phyloP scores from a whole-genome alignment of 441 rosid genomes.

The Aquilaria agallochum region DNA sequence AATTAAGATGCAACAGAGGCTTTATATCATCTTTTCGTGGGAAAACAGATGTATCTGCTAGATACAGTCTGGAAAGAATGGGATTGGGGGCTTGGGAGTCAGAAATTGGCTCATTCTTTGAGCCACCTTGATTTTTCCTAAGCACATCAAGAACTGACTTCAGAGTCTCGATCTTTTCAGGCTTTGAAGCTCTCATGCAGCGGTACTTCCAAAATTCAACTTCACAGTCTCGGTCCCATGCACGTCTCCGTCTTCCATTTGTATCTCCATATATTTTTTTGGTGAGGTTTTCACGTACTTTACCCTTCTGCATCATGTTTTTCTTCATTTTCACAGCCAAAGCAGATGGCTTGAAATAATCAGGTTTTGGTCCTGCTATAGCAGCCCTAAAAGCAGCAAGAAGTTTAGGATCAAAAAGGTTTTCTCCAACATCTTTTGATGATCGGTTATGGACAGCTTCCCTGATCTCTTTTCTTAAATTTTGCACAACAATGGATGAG shows the following conservation, averaged over 20 bases:
- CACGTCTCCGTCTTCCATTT: constrained; percentile 86
- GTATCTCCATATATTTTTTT: constrained; percentile 88
- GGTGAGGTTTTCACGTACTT: constrained; percentile 94
- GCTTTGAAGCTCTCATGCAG: constrained; percentile 67
- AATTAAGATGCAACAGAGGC: constrained; percentile 61
- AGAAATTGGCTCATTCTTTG: constrained; percentile 30
- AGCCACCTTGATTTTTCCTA: constrained; percentile 48
- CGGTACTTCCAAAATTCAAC: constrained; percentile 99
- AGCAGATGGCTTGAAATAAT: constrained; percentile 52
- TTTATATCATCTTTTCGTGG: constrained; percentile 86
- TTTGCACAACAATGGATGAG: constrained; percentile 68
- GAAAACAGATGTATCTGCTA: constrained; percentile 96
- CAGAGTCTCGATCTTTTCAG: constrained; percentile 93
- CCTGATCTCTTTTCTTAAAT: constrained; percentile 87
- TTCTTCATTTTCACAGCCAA: constrained; percentile 73
- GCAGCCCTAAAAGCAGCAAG: constrained; percentile 94
- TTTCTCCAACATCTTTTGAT: constrained; percentile 55
- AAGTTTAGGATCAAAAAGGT: constrained; percentile 86
- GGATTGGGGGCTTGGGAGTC: constrained; percentile 57
- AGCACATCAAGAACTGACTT: constrained; percentile 86
- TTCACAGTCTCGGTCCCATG: constrained; percentile 97
- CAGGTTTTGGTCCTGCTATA: constrained; percentile 65
- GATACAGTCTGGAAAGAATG: constrained; percentile 88
- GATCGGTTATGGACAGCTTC: constrained; percentile 80
- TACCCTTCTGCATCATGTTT: constrained; percentile 90